These are phyloP conservation scores for Elaphomyces granulatus DNA, from an alignment of 495 filamentous ascomycete species.

Conservation along the genomic window DNA sequence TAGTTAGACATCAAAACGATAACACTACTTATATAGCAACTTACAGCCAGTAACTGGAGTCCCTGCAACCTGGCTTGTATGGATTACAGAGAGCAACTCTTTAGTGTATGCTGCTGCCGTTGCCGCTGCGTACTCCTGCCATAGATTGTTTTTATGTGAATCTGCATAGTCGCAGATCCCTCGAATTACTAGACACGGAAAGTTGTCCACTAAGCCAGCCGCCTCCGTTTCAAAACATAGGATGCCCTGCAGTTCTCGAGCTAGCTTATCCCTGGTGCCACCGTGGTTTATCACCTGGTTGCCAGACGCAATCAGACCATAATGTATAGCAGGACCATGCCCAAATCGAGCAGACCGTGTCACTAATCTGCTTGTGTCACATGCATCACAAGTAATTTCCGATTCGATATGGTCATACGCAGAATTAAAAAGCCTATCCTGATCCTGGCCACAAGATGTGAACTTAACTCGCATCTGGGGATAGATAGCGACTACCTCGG, in stretches of 20 bases:
- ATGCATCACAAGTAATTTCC: slow-evolving; percentile 10
- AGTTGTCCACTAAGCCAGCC: slow-evolving; percentile 19
- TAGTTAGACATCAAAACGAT: neutral
- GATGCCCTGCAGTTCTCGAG: slow-evolving; percentile 16
- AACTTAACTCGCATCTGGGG: slow-evolving; percentile 13
- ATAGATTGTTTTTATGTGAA: slow-evolving; percentile 23
- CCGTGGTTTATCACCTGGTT: slow-evolving; percentile 25
- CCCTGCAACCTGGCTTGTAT: slow-evolving; percentile 3
- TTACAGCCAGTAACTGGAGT: neutral
- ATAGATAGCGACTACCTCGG: slow-evolving; percentile 6
- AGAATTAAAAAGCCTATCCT: slow-evolving; percentile 19
- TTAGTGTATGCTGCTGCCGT: slow-evolving; percentile 19
- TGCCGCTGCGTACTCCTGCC: slow-evolving; percentile 22
- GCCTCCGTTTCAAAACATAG: slow-evolving; percentile 24
- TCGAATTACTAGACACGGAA: slow-evolving; percentile 21
- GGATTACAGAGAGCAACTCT: slow-evolving; percentile 13
- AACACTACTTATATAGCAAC: neutral
- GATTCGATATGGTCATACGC: slow-evolving; percentile 13
- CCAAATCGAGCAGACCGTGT: slow-evolving; percentile 3
- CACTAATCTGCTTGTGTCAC: slow-evolving; percentile 7
- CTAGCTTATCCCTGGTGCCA: slow-evolving; percentile 17
- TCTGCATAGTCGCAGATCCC: slow-evolving; percentile 27
- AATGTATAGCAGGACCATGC: slow-evolving; percentile 13
- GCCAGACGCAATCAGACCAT: slow-evolving; percentile 26
- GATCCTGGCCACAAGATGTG: slow-evolving; percentile 5